A percentile compares a stretch with the other conserved stretches of the same genome.
phyloP scores from a whole-genome alignment of 257 asterid species.

The Penstemon barbatus region DNA sequence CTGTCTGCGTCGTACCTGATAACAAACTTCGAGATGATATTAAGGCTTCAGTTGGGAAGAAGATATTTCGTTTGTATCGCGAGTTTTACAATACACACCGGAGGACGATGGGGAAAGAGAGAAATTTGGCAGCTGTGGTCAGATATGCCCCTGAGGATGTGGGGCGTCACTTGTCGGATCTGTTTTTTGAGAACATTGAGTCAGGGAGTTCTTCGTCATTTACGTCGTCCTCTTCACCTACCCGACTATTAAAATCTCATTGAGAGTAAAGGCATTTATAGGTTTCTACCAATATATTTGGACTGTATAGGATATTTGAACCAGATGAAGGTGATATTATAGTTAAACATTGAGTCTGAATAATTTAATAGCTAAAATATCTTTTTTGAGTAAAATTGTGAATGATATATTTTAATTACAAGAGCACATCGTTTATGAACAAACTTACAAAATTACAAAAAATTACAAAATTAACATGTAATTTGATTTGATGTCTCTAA shows the following conservation, averaged over 20 bases:
- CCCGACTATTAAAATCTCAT: slow-evolving; percentile 13
- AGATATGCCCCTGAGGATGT: slow-evolving; percentile 77
- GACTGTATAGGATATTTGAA: no score
- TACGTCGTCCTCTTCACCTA: slow-evolving; percentile 38
- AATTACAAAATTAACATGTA: no score
- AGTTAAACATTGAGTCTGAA: no score
- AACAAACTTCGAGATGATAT: slow-evolving; percentile 59
- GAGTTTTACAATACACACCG: slow-evolving; percentile 51
- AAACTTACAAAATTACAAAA: no score
- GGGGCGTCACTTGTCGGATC: slow-evolving; percentile 54
- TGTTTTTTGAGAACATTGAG: slow-evolving; percentile 46
- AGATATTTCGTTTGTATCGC: slow-evolving; percentile 46
- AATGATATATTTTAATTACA: no score
- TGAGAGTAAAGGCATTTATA: neutral
- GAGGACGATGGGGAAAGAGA: slow-evolving; percentile 34
- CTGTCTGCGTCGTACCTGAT: slow-evolving; percentile 56
- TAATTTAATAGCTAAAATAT: no score
- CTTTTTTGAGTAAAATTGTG: no score
- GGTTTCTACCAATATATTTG: neutral
- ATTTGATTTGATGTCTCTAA: no score
- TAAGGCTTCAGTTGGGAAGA: slow-evolving; percentile 49
- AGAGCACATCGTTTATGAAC: no score
- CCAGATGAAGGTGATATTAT: no score
- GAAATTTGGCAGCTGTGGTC: slow-evolving; percentile 43
- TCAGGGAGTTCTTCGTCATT: slow-evolving; percentile 45